Conservation (phyloP, 192 early-diverging fungal species). For the Phlyctochytrium bullatum region DNA sequence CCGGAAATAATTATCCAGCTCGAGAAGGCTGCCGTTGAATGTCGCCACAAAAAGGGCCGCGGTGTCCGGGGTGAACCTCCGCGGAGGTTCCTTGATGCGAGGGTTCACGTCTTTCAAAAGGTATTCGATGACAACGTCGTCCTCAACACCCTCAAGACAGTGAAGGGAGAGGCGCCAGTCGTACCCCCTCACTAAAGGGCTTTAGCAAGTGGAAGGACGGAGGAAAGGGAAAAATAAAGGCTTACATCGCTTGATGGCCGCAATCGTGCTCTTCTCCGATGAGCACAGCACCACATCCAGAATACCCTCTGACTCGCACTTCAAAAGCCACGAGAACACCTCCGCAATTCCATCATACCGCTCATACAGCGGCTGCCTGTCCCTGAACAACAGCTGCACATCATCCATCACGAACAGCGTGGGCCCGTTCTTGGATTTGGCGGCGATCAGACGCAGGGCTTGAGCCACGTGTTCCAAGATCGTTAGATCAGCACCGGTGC, state of each 20-base stretch:
- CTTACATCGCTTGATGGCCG: slow-evolving; percentile 22
- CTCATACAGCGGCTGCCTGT: slow-evolving; percentile 25
- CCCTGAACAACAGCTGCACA: slow-evolving; percentile 34
- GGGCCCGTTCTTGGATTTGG: slow-evolving; percentile 12
- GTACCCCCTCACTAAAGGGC: slow-evolving; percentile 26
- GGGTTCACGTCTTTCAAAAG: slow-evolving; percentile 34
- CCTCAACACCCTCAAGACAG: slow-evolving; percentile 33
- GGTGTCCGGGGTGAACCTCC: slow-evolving; percentile 28
- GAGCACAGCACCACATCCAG: slow-evolving; percentile 37
- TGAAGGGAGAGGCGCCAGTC: slow-evolving; percentile 30
- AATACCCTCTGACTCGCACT: slow-evolving; percentile 31
- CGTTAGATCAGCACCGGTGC: slow-evolving; percentile 7
- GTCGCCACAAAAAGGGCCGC: slow-evolving; percentile 36
- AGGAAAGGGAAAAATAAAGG: too few relatives aligned
- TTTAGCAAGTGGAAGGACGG: too few relatives aligned
- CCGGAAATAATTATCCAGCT: slow-evolving; percentile 27
- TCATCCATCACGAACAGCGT: slow-evolving; percentile 36
- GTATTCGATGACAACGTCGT: slow-evolving; percentile 31
- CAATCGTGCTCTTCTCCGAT: slow-evolving; percentile 30
- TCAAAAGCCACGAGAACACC: slow-evolving; percentile 35
- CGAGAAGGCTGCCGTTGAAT: slow-evolving; percentile 34
- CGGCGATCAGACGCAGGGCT: slow-evolving; percentile 31
- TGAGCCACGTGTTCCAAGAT: slow-evolving; percentile 23
- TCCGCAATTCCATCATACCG: slow-evolving; percentile 30
- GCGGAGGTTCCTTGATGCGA: slow-evolving; percentile 16